phyloP scores from a whole-genome alignment of 2,329 filamentous ascomycete genomes.

The Colletotrichum tanaceti region DNA sequence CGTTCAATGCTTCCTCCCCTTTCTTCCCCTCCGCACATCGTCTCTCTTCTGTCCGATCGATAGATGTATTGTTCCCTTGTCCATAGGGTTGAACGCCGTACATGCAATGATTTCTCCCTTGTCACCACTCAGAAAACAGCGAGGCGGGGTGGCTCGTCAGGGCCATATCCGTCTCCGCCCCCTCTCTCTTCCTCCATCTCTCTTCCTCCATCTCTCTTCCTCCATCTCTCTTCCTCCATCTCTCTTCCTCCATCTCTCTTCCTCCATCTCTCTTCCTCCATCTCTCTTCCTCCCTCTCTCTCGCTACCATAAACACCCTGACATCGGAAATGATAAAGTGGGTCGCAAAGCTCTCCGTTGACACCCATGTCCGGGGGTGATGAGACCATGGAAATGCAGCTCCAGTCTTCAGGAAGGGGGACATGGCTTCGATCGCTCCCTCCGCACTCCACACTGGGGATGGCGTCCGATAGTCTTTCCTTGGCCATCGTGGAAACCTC shows the following conservation, averaged over 20 bases:
- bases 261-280: no score
- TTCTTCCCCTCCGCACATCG: background rate
- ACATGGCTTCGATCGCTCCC: conserved; percentile 25
- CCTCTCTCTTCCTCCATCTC: no score
- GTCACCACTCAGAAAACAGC: background rate
- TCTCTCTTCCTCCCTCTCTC: no score
- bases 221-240: no score
- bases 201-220: no score
- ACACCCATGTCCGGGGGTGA: background rate
- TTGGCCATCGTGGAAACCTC: conserved; percentile 26
- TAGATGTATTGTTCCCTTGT: background rate
- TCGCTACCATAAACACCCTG: background rate
- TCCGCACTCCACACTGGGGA: conserved; percentile 25
- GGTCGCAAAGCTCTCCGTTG: conserved; percentile 2
- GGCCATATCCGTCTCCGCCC: conserved; percentile 16
- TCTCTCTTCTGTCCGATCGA: conserved; percentile 1
- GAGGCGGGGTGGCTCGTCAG: background rate
- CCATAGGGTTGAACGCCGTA: conserved; percentile 21
- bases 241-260: no score
- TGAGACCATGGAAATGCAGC: conserved; percentile 25
- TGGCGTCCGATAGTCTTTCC: conserved; percentile 21
- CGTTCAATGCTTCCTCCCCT: conserved; percentile 18
- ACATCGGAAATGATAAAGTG: conserved; percentile 16
- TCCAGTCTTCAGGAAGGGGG: conserved; percentile 7
- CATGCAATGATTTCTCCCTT: conserved; percentile 20